Evolutionary conservation across 345 rosid species (phyloP).

Genomic region (Heritiera fomes): DNA sequence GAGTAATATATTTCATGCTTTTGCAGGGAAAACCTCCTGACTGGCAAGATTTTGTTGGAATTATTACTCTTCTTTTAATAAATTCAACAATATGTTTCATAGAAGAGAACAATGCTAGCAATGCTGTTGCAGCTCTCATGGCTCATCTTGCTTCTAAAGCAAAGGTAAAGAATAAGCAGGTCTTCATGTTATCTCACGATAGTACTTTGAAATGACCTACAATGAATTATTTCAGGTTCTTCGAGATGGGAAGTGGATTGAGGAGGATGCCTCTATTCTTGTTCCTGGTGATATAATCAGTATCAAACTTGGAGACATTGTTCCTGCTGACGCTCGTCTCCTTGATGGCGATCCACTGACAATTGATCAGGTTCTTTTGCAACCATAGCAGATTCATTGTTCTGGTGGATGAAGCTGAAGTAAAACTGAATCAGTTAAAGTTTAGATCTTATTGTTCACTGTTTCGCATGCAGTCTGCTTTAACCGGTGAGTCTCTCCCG

Average conservation of each 20-base stretch:
- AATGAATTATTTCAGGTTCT: slow-evolving; percentile 43
- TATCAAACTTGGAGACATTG: slow-evolving; percentile 65
- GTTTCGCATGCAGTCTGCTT: slow-evolving; percentile 51
- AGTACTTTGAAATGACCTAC: neutral
- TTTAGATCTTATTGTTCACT: neutral
- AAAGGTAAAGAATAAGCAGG: slow-evolving; percentile 34
- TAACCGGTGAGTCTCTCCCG: slow-evolving; percentile 91
- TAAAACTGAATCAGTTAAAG: neutral
- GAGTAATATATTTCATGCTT: neutral
- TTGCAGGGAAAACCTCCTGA: slow-evolving; percentile 63
- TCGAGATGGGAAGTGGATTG: slow-evolving; percentile 61
- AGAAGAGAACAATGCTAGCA: slow-evolving; percentile 70
- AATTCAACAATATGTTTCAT: slow-evolving; percentile 71
- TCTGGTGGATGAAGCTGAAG: neutral
- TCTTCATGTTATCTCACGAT: no score
- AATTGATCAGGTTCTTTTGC: slow-evolving; percentile 57
- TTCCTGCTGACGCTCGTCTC: slow-evolving; percentile 75
- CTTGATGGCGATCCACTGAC: slow-evolving; percentile 71
- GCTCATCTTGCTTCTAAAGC: slow-evolving; percentile 67
- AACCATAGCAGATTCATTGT: neutral
- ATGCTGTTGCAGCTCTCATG: slow-evolving; percentile 68
- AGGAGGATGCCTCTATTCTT: slow-evolving; percentile 61
- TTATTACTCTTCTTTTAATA: slow-evolving; percentile 51
- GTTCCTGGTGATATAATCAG: slow-evolving; percentile 78
- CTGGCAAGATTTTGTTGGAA: slow-evolving; percentile 75